These are phyloP conservation scores for Podila epicladia DNA, from an alignment of 192 early-diverging fungal species.

Conservation along the genomic window DNA sequence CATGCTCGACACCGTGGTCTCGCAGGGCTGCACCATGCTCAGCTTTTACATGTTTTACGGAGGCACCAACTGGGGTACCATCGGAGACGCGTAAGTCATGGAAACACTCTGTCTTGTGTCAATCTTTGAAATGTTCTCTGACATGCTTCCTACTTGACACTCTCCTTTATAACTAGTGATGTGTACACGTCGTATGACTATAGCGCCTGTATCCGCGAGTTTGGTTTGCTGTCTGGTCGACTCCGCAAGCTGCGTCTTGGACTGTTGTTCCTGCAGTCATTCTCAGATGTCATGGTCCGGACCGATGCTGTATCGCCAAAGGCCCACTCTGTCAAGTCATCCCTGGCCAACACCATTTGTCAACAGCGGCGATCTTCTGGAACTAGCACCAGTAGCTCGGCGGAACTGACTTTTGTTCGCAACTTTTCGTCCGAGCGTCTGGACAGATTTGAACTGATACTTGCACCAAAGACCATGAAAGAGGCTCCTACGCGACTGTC, in stretches of 20 bases:
- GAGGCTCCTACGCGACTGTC: slow-evolving; percentile 37
- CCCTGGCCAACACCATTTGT: slow-evolving; percentile 55
- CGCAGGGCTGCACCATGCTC: slow-evolving; percentile 72
- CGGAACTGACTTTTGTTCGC: slow-evolving; percentile 67
- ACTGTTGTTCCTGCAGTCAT: slow-evolving; percentile 68
- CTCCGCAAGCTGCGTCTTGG: slow-evolving; percentile 66
- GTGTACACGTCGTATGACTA: slow-evolving; percentile 85
- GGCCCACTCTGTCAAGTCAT: slow-evolving; percentile 37
- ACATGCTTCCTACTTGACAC: no score
- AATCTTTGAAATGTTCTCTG: no score
- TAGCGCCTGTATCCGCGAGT: slow-evolving; percentile 78
- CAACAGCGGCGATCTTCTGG: slow-evolving; percentile 50
- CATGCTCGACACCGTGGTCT: slow-evolving; percentile 66
- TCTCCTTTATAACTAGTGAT: slow-evolving; percentile 55
- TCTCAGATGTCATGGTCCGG: slow-evolving; percentile 59
- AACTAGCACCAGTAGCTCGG: slow-evolving; percentile 26
- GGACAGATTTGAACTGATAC: slow-evolving; percentile 55
- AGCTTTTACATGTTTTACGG: slow-evolving; percentile 82
- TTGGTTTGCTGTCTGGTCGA: slow-evolving; percentile 70
- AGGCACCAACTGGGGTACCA: slow-evolving; percentile 82
- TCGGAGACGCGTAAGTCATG: slow-evolving; percentile 68
- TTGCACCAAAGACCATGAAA: not conserved
- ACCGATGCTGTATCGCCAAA: slow-evolving; percentile 54
- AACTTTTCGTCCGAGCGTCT: slow-evolving; percentile 66
- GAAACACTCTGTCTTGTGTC: no score